Evolutionary conservation across 495 filamentous ascomycete genomes (phyloP), one percentile per base, ranked within the genome.

Genomic region (Achaetomiella virescens): DNA sequence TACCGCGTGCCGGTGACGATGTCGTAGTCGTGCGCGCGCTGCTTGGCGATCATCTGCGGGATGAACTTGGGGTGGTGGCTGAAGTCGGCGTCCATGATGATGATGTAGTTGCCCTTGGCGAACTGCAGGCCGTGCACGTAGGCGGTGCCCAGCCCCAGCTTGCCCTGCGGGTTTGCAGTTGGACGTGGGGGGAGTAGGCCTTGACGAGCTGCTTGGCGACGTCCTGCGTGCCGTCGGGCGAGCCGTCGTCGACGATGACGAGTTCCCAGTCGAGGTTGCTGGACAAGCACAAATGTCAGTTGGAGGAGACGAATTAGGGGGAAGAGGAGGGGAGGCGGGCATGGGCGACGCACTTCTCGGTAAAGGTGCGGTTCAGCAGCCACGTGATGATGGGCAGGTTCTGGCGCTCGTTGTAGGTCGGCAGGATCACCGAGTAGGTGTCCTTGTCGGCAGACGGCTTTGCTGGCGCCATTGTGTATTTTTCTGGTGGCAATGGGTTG

Each of bases 11-110:
- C 93, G 21, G 91, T 96, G 10, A 98, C 93, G 65, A 98, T 98
- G 66, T 98, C 93, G 74, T 88, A 93, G 70, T 88, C 82, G 60
- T 73, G 77, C 21, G 66, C 69, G 71, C 78, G 77, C 72, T 92
- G 90, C 63, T 80, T 81, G 51, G 74, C 73, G 58, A 96, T 89
- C 89, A 96, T 95, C 64, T 85, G 75, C 52, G 88, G 82, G 67
- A 97, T 89, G 79, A 95, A 97, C 76, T 95, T 95, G 66, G 91
- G 91, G 75, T 98, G 93, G 78, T 98, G 95, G 66, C 83, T 88
- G 83, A 98, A 98, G 73, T 98, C 93, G 72, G 93, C 93, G 77
- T 98, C 93, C 93, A 98, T 97, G 79, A 98, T 98, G 77, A 98
- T 89, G 55, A 98, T 86, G 71, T 82, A 97, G 78, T 91, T 96